Base-by-base conservation (phyloP, 352 stramenopile genomes). In the Stramenopiles sp. region DNA sequence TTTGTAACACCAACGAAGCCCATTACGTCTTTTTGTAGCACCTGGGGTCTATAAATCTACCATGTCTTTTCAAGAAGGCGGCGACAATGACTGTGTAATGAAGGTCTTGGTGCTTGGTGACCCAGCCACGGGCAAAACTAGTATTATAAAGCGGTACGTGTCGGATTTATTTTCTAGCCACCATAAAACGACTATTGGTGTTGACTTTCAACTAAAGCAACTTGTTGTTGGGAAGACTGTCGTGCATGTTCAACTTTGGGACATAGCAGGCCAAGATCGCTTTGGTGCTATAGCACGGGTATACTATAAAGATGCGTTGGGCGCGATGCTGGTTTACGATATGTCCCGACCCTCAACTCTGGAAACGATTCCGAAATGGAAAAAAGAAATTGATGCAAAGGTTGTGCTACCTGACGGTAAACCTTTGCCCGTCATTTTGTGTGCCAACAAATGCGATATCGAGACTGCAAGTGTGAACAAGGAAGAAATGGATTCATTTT, bases 391-490 rank as follows among this genome's bases (percentile, higher is more conserved):
- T 76, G 92, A 96, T 82, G 92, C 92, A 0, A 96, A 96, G 85
- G 91, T 95, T 0, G 88, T 92, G 44, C 88, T 97, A 0, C 91
- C 92, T 0, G 96, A 97, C 83, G 89, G 91, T 81, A 94, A 95
- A 82, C 84, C 89, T 0, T 85, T 97, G 7, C 93, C 93, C 4
- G 91, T 96, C 30, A 91, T 97, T 84, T 84, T 97, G 4, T 93
- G 93, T 71, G 92, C 89, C 33, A 97, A 97, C 85, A 97, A 97
- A 87, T 95, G 90, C 81, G 92, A 97, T 83, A 81, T 97, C 67
- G 88, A 89, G 39, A 87, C 84, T 7, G 81, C 88, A 7, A 86
- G 92, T 27, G 86, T 93, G 25, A 88, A 94, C 76, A 87, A 86
- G 30, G 86, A 86, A 1, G 92, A 93, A 75, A 78, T 96, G 80